These are phyloP conservation scores for Beauveria caledonica DNA, from an alignment of 2,329 filamentous ascomycete species.

Conservation along the genomic window DNA sequence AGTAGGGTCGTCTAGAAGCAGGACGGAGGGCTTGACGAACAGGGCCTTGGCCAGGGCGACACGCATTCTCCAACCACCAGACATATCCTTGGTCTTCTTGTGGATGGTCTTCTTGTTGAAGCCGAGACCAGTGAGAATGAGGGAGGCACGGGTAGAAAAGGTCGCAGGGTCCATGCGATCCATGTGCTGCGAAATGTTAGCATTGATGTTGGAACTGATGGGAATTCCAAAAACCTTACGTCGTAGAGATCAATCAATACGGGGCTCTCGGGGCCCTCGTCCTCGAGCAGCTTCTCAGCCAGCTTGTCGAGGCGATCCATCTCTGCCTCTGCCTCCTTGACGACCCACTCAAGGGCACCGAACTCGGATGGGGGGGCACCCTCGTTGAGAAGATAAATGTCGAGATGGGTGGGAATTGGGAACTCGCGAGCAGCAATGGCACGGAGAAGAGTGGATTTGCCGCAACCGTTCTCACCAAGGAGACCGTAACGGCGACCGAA, in stretches of 20 bases:
- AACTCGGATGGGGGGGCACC: constrained; percentile 83
- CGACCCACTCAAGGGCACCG: constrained; percentile 94
- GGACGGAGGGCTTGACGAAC: constrained; percentile 93
- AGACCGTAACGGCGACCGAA: constrained; percentile 91
- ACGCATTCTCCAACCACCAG: constrained; percentile 99
- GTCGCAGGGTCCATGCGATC: constrained; percentile 98
- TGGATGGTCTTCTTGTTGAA: constrained; percentile 98
- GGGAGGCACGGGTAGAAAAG: constrained; percentile 88
- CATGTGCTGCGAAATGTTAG: constrained; percentile 61
- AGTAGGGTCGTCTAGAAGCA: constrained; percentile 95
- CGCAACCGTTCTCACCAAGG: constrained; percentile 97
- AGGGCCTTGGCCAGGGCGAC: constrained; percentile 94
- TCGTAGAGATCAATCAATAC: constrained; percentile 93
- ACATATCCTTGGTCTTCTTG: constrained; percentile 99
- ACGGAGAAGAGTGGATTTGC: constrained; percentile 97
- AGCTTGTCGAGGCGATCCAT: constrained; percentile 81
- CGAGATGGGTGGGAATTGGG: constrained; percentile 90
- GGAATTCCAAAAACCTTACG: constrained; percentile 42
- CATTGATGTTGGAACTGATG: neutral
- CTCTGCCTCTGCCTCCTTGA: constrained; percentile 87
- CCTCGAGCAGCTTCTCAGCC: constrained; percentile 84
- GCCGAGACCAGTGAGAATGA: constrained; percentile 95
- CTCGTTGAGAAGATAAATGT: constrained; percentile 97
- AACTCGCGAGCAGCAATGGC: constrained; percentile 89
- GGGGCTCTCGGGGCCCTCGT: constrained; percentile 84